These are phyloP conservation scores for Allantophomopsis cytisporea DNA, from an alignment of 2,329 filamentous ascomycete species.

Conservation along the genomic window DNA sequence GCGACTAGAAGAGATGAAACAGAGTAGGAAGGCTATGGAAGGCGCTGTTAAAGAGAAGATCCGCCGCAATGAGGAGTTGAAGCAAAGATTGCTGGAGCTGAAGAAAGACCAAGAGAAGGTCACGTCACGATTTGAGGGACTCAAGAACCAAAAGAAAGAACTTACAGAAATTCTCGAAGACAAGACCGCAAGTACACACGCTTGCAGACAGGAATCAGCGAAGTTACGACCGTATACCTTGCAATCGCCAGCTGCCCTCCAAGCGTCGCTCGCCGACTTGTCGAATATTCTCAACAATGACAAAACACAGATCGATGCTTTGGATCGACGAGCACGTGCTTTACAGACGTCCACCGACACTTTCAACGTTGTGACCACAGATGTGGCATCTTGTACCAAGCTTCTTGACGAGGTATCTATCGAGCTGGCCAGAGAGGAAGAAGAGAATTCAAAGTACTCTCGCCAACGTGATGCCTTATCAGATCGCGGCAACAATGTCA, in stretches of 20 bases:
- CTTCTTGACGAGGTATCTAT: slow-evolving; percentile 74
- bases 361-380: slow-evolving; percentile 69
- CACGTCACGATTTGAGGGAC: slow-evolving; percentile 67
- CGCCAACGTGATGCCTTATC: slow-evolving; percentile 78
- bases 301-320: slow-evolving; percentile 71
- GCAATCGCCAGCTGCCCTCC: slow-evolving; percentile 73
- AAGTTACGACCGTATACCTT: slow-evolving; percentile 88
- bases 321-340: slow-evolving; percentile 78
- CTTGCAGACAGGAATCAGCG: slow-evolving; percentile 68
- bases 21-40: slow-evolving; percentile 70
- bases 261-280: slow-evolving; percentile 70
- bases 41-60: slow-evolving; percentile 73
- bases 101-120: slow-evolving; percentile 73
- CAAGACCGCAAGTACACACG: slow-evolving; percentile 54
- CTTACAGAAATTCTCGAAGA: slow-evolving; percentile 61
- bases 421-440: slow-evolving; percentile 85
- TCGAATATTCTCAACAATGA: slow-evolving; percentile 66
- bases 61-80: slow-evolving; percentile 74
- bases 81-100: slow-evolving; percentile 67
- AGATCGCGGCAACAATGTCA: slow-evolving; percentile 77
- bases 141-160: slow-evolving; percentile 66
- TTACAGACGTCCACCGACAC: slow-evolving; percentile 87
- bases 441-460: slow-evolving; percentile 68
- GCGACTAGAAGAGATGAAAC: slow-evolving; percentile 67
- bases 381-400: slow-evolving; percentile 80